Conservation (phyloP, 1,284 basidiomycete genomes). For the Ceratobasidium theobromae region DNA sequence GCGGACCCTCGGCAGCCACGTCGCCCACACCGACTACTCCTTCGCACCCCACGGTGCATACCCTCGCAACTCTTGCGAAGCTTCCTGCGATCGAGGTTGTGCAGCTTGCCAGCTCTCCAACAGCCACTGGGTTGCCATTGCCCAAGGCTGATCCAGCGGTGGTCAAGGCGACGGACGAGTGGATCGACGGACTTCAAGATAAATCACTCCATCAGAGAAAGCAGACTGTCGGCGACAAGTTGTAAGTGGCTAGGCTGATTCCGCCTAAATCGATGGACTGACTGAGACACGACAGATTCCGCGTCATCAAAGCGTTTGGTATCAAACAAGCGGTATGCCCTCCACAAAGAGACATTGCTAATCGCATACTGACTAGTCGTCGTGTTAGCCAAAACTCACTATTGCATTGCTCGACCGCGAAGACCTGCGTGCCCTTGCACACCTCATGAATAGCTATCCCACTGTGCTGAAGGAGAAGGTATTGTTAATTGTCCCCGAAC, state of each 20-base stretch:
- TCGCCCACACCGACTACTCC: constrained; percentile 51
- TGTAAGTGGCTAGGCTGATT: constrained; percentile 47
- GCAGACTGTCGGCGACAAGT: constrained; percentile 76
- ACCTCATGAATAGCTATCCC: constrained; percentile 86
- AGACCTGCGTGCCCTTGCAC: constrained; percentile 77
- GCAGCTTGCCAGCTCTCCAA: constrained; percentile 51
- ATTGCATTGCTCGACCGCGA: constrained; percentile 81
- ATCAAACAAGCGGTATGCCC: constrained; percentile 71
- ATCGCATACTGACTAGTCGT: not conserved
- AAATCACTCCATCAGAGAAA: constrained; percentile 71
- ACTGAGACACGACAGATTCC: constrained; percentile 56
- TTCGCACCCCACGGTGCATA: constrained; percentile 45
- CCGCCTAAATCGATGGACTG: not conserved
- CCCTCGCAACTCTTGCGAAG: constrained; percentile 44
- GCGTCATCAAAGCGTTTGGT: constrained; percentile 74
- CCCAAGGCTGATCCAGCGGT: constrained; percentile 70
- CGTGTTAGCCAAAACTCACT: constrained; percentile 73
- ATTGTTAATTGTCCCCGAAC: constrained; percentile 27
- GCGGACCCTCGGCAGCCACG: constrained; percentile 66
- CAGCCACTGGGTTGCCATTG: constrained; percentile 60
- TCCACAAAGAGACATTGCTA: not conserved
- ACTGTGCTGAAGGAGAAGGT: constrained; percentile 76
- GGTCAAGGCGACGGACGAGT: constrained; percentile 70
- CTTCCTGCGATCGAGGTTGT: constrained; percentile 73
- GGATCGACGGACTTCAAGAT: constrained; percentile 68